These are phyloP conservation scores for Aspergillus arachidicola DNA, from an alignment of 2,329 filamentous ascomycete genomes.

Conservation along the genomic window DNA sequence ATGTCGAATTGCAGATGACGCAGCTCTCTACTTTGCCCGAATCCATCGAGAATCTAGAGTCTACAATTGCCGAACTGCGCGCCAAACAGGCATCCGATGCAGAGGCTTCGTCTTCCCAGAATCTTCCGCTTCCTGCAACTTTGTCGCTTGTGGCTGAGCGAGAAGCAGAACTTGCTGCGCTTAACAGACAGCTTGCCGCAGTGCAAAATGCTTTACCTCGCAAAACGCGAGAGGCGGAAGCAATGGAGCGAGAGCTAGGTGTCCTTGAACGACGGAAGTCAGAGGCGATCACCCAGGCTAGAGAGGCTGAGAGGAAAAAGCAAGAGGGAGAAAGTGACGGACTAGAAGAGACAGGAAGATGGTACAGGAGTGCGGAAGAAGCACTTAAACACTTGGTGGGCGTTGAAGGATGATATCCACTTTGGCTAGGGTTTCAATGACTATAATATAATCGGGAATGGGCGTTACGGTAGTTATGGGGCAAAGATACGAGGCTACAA, in stretches of 20 bases:
- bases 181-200: slow-evolving; percentile 46
- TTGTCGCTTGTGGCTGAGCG: slow-evolving; percentile 43
- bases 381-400: slow-evolving; percentile 44
- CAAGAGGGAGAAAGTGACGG: slow-evolving; percentile 50
- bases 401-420: slow-evolving; percentile 26
- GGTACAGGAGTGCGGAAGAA: slow-evolving; percentile 47
- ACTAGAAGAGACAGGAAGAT: slow-evolving; percentile 49
- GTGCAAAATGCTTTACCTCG: slow-evolving; percentile 48
- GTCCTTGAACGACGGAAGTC: slow-evolving; percentile 48
- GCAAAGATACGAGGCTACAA: not conserved
- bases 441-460: slow-evolving; percentile 20
- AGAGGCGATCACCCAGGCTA: slow-evolving; percentile 51
- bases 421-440: slow-evolving; percentile 17
- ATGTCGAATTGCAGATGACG: slow-evolving; percentile 54
- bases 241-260: slow-evolving; percentile 46
- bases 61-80: slow-evolving; percentile 52
- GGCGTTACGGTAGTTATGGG: slow-evolving; percentile 24
- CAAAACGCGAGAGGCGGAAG: slow-evolving; percentile 48
- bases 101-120: slow-evolving; percentile 50
- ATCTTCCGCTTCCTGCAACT: slow-evolving; percentile 45
- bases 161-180: slow-evolving; percentile 42
- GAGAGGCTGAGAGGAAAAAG: slow-evolving; percentile 46
- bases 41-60: slow-evolving; percentile 56
- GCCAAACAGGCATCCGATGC: slow-evolving; percentile 64
- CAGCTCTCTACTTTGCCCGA: slow-evolving; percentile 55